Percentiles rank a stretch among this genome's conserved stretches.
Evolutionary conservation across 2,329 filamentous ascomycete species (phyloP).

Genomic region (Pseudogymnoascus sp.): DNA sequence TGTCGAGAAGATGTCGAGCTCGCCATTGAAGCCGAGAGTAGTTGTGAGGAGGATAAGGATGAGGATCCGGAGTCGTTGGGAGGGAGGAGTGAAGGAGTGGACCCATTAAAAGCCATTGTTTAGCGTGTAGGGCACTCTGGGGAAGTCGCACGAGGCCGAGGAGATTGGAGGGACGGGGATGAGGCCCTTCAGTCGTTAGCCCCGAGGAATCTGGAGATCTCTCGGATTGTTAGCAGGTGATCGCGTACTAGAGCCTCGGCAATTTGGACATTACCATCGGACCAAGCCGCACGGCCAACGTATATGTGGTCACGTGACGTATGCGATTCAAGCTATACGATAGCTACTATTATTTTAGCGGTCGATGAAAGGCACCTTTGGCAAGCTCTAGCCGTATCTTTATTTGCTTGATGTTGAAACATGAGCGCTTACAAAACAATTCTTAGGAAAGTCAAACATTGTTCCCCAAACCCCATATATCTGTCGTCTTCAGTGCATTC

Average conservation of each 20-base stretch:
- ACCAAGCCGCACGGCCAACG: background rate
- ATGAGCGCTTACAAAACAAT: background rate
- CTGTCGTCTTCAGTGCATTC: background rate
- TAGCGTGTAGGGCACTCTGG: conserved; percentile 7
- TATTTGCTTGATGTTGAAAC: background rate
- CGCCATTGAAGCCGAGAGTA: conserved; percentile 58
- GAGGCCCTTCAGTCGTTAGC: conserved; percentile 4
- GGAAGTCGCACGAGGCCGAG: conserved; percentile 11
- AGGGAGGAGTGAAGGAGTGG: conserved; percentile 23
- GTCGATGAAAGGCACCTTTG: background rate
- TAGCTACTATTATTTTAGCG: background rate
- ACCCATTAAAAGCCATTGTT: conserved; percentile 24
- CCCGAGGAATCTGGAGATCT: conserved; percentile 6
- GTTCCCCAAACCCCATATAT: background rate
- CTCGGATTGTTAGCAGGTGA: conserved; percentile 6
- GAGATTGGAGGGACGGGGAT: conserved; percentile 12
- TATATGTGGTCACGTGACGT: background rate
- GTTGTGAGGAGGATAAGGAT: conserved; percentile 45
- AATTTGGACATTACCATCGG: conserved; percentile 3
- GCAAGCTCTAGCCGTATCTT: background rate
- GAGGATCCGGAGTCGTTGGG: conserved; percentile 13
- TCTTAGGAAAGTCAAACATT: conserved; percentile 2
- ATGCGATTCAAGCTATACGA: background rate
- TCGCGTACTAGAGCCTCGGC: conserved; percentile 3
- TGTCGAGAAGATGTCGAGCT: conserved; percentile 54